Evolutionary conservation across 495 filamentous ascomycete genomes (phyloP).

Genomic region (Annulohypoxylon maeteangense): DNA sequence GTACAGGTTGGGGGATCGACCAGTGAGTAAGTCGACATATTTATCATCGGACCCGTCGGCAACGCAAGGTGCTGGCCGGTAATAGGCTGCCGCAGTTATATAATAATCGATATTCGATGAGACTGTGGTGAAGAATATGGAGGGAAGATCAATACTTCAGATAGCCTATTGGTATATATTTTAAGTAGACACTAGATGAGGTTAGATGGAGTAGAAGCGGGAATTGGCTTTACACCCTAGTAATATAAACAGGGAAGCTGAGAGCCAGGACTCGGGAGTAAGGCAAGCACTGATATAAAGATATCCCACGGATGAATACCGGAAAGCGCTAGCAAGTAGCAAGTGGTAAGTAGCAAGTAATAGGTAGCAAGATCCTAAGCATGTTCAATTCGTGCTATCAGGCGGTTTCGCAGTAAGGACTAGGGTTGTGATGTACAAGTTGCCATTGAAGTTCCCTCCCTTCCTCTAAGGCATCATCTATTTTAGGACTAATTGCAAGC

Average conservation of each 20-base stretch:
- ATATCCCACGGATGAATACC: not conserved
- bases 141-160: not conserved
- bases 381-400: constrained; percentile 42
- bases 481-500: constrained; percentile 79
- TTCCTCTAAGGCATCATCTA: constrained; percentile 54
- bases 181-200: not conserved
- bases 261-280: not conserved
- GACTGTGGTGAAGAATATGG: not conserved
- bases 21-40: constrained; percentile 39
- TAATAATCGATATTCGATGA: constrained; percentile 23
- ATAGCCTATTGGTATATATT: not conserved
- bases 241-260: constrained; percentile 28
- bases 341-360: not conserved
- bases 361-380: constrained; percentile 10
- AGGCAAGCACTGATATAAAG: constrained; percentile 21
- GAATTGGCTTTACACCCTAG: constrained; percentile 1
- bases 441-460: constrained; percentile 34
- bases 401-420: constrained; percentile 34
- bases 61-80: not conserved
- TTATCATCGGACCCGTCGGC: not conserved
- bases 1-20: constrained; percentile 18
- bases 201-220: not conserved
- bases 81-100: constrained; percentile 17
- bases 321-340: constrained; percentile 9
- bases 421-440: constrained; percentile 49